Conservation (phyloP, 768 basidiomycete species). For the Leccinum ochraceum region DNA sequence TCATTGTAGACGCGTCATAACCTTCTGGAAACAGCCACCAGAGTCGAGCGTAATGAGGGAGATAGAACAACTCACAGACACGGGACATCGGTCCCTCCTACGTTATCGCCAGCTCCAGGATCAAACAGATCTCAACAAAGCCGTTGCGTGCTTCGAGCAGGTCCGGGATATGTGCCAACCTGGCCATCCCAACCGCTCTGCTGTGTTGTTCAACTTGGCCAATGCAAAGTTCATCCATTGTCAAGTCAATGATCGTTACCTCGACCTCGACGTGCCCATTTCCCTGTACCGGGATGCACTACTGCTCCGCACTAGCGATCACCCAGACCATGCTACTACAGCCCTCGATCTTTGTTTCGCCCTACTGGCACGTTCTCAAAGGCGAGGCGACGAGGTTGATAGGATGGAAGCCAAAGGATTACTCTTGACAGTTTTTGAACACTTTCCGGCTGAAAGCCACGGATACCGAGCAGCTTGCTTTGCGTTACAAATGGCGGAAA, state of each 20-base stretch:
- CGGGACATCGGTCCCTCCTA: neutral
- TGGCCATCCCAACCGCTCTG: neutral
- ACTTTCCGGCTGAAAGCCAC: neutral
- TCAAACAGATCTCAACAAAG: neutral
- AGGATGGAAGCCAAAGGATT: neutral
- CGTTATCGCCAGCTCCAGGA: neutral
- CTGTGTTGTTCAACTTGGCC: neutral
- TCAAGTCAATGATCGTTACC: neutral
- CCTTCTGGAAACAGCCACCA: neutral
- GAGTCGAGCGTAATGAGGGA: neutral
- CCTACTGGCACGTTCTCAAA: neutral
- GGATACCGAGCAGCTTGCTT: neutral
- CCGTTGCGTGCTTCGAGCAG: neutral
- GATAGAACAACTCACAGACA: neutral
- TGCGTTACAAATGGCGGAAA: neutral
- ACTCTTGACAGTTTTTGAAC: neutral
- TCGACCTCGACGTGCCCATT: neutral
- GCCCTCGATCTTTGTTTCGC: neutral
- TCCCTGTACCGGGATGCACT: neutral
- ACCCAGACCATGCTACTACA: neutral
- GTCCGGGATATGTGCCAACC: neutral
- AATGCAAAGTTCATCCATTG: neutral
- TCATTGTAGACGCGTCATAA: neutral
- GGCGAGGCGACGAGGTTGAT: neutral
- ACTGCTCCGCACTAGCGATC: neutral